Percentiles rank a stretch among this genome's conserved stretches.
Conservation (phyloP, 2,329 filamentous ascomycete genomes). For the Fusarium sublunatum region DNA sequence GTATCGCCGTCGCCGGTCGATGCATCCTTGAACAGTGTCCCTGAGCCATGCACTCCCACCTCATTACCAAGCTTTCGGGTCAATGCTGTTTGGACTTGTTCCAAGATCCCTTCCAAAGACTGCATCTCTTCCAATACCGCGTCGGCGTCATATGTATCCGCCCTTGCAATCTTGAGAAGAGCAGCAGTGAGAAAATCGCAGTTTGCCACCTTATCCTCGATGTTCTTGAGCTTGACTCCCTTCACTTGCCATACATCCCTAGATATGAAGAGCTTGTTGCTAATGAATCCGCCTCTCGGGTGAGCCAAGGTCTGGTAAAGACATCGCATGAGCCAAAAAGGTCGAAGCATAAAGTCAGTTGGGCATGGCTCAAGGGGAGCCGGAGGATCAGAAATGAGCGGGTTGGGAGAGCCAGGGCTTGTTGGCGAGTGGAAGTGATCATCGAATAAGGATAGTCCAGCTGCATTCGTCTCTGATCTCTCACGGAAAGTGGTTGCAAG, state of each 20-base stretch:
- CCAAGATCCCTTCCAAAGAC: constrained; percentile 82
- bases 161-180: constrained; percentile 81
- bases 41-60: constrained; percentile 82
- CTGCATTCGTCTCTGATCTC: constrained; percentile 65
- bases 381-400: constrained; percentile 72
- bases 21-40: constrained; percentile 80
- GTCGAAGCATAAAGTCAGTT: constrained; percentile 86
- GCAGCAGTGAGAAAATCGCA: constrained; percentile 93
- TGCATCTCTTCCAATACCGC: constrained; percentile 96
- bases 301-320: constrained; percentile 93
- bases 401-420: constrained; percentile 73
- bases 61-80: constrained; percentile 91
- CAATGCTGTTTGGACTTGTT: constrained; percentile 82
- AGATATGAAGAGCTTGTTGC: constrained; percentile 90
- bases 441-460: constrained; percentile 83
- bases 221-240: constrained; percentile 87
- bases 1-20: constrained; percentile 60
- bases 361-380: constrained; percentile 91
- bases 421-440: constrained; percentile 78
- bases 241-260: constrained; percentile 94
- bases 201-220: constrained; percentile 94
- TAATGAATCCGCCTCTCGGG: constrained; percentile 90
- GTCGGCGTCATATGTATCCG: constrained; percentile 91
- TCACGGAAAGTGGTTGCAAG: constrained; percentile 71
- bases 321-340: constrained; percentile 97